These are phyloP conservation scores for Recurvomyces mirabilis DNA, from an alignment of 495 filamentous ascomycete genomes.

Conservation along the genomic window DNA sequence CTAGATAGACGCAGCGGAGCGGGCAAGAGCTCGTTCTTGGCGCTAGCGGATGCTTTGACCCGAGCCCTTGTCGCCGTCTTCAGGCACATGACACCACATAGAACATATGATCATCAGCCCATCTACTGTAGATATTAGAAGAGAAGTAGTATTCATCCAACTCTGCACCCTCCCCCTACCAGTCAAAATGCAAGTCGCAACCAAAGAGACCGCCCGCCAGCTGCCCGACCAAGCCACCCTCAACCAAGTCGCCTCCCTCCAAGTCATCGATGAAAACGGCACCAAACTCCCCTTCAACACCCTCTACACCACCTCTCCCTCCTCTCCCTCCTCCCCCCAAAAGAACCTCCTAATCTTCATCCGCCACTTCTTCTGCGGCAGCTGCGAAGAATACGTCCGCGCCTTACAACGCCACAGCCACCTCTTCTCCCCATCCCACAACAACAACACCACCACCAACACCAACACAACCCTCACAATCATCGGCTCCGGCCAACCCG, in stretches of 20 bases:
- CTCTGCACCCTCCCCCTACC: too few species aligned
- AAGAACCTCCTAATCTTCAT: constrained; percentile 20
- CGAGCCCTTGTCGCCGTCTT: too few species aligned
- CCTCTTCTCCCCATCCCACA: constrained; percentile 1
- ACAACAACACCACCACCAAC: constrained; percentile 11
- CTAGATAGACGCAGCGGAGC: too few species aligned
- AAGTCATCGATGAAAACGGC: constrained; percentile 8
- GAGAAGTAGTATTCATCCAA: too few species aligned
- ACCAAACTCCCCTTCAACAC: constrained; percentile 9
- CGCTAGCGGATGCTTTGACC: too few species aligned
- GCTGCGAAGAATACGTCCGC: constrained; percentile 23
- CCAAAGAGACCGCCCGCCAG: neutral
- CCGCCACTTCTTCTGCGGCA: constrained; percentile 24
- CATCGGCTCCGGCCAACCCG: constrained; percentile 21
- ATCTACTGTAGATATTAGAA: too few species aligned
- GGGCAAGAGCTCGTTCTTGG: too few species aligned
- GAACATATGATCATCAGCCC: too few species aligned
- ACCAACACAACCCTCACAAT: constrained; percentile 6
- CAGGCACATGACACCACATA: too few species aligned
- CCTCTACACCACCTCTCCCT: constrained; percentile 9
- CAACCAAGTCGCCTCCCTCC: neutral
- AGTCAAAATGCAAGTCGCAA: too few species aligned
- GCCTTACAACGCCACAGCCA: constrained; percentile 4
- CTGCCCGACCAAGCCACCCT: constrained; percentile 4
- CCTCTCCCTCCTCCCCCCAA: neutral